Evolutionary conservation across 2,329 filamentous ascomycete genomes (phyloP).

Genomic region (Beauveria asiatica): DNA sequence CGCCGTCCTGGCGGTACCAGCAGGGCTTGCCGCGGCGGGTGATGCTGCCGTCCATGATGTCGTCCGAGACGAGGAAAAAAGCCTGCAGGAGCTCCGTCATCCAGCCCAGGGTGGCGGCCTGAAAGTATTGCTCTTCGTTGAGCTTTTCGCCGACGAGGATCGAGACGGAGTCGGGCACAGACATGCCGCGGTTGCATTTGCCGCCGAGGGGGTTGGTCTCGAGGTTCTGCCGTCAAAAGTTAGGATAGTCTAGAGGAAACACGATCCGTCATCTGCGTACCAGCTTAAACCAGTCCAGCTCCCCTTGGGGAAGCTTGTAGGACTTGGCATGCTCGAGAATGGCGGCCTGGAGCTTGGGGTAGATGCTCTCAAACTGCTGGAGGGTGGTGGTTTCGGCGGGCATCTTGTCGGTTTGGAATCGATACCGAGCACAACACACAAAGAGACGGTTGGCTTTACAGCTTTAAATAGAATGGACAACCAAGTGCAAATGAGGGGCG

Average conservation of each 20-base stretch:
- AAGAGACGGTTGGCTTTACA: background rate
- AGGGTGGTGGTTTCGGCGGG: constrained; percentile 62
- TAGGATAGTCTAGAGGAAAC: background rate
- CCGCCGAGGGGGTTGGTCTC: constrained; percentile 83
- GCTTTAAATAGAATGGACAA: background rate
- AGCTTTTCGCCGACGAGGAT: constrained; percentile 66
- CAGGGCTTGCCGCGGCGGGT: constrained; percentile 90
- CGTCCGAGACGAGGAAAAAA: constrained; percentile 97
- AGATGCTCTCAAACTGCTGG: constrained; percentile 82
- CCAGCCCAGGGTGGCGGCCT: constrained; percentile 85
- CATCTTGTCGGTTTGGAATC: constrained; percentile 8
- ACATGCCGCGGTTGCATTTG: constrained; percentile 99
- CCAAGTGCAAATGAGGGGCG: background rate
- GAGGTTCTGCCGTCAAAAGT: constrained; percentile 50
- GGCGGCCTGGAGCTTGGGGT: constrained; percentile 76
- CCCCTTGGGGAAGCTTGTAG: constrained; percentile 76
- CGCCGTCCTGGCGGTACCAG: constrained; percentile 86
- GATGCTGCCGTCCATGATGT: constrained; percentile 96
- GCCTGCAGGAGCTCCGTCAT: constrained; percentile 96
- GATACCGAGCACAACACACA: background rate
- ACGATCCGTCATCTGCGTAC: constrained; percentile 38
- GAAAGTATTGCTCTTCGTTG: constrained; percentile 75
- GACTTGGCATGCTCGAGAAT: constrained; percentile 68
- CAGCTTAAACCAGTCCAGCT: constrained; percentile 78
- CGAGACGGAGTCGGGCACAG: constrained; percentile 83